Conservation (phyloP, 441 rosid genomes). For the Mallotus japonicus region DNA sequence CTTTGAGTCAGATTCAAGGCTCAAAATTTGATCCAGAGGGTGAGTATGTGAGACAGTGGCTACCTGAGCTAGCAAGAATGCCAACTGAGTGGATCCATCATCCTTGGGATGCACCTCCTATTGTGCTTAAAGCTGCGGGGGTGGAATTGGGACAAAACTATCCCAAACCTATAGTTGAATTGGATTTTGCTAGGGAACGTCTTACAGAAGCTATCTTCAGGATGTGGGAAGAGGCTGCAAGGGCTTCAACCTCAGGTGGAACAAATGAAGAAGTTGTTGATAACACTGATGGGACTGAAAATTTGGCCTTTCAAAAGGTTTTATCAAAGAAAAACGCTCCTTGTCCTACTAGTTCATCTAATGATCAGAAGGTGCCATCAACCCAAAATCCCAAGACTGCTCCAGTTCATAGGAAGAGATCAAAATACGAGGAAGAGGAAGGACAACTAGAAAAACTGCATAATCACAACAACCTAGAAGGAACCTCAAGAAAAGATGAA, state of each 20-base stretch:
- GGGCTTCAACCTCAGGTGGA: slow-evolving; percentile 33
- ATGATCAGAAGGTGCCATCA: slow-evolving; percentile 80
- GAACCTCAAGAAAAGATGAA: slow-evolving; percentile 39
- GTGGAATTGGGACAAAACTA: slow-evolving; percentile 83
- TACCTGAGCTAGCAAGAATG: slow-evolving; percentile 85
- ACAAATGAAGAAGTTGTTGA: slow-evolving; percentile 66
- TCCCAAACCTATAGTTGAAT: slow-evolving; percentile 66
- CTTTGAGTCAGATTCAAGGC: slow-evolving; percentile 68
- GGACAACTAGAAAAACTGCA: slow-evolving; percentile 27
- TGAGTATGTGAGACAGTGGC: slow-evolving; percentile 83
- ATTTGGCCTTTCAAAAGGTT: slow-evolving; percentile 37
- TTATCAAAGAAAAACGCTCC: slow-evolving; percentile 38
- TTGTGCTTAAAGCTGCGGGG: slow-evolving; percentile 68
- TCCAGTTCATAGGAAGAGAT: slow-evolving; percentile 46
- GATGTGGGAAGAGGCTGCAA: slow-evolving; percentile 73
- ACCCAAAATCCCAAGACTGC: slow-evolving; percentile 31
- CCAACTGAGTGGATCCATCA: slow-evolving; percentile 93
- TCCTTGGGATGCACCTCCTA: slow-evolving; percentile 80
- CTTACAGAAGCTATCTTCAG: slow-evolving; percentile 68
- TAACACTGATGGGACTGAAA: slow-evolving; percentile 45
- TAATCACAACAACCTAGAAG: slow-evolving; percentile 20
- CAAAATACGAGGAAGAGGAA: slow-evolving; percentile 38
- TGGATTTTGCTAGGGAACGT: slow-evolving; percentile 65
- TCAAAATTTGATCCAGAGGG: slow-evolving; percentile 77
- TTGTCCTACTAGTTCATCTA: slow-evolving; percentile 50